A percentile compares a stretch with the other conserved stretches of the same genome.
Conservation (phyloP, 1,284 basidiomycete genomes). For the Rhodotorula sp. region DNA sequence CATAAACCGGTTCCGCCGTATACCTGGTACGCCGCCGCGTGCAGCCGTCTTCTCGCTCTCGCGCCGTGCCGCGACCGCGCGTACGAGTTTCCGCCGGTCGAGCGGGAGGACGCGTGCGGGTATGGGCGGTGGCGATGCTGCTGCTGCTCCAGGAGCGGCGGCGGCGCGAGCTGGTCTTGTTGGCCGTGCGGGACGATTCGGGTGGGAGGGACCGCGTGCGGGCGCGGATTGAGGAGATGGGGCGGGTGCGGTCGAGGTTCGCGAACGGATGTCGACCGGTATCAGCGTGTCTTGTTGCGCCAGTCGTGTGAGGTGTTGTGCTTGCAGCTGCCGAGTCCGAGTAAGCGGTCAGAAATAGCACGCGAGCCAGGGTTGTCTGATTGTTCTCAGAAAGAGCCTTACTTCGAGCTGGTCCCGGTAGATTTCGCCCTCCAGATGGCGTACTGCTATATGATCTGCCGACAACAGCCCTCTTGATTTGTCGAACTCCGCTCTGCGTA, state of each 20-base stretch:
- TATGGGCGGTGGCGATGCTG: accelerated
- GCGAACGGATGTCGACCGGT: slow-evolving; percentile 24
- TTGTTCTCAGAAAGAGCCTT: neutral
- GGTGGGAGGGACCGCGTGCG: neutral
- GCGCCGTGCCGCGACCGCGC: slow-evolving; percentile 7
- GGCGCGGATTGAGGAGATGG: neutral
- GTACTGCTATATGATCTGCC: neutral
- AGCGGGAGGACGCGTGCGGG: neutral
- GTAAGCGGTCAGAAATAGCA: neutral
- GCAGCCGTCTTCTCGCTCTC: neutral
- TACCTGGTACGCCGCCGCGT: neutral
- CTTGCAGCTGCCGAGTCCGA: slow-evolving; percentile 13
- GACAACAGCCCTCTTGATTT: neutral
- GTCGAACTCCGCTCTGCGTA: slow-evolving; percentile 27
- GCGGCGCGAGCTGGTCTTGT: neutral
- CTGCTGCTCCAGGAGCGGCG: too few species aligned
- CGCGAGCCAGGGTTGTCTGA: neutral
- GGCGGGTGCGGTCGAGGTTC: neutral
- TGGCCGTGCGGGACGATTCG: neutral
- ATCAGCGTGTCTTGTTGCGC: slow-evolving; percentile 13
- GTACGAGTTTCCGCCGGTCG: slow-evolving; percentile 12
- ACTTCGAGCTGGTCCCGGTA: slow-evolving; percentile 37
- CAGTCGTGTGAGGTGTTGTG: slow-evolving; percentile 13
- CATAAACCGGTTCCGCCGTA: slow-evolving; percentile 31
- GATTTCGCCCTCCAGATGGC: slow-evolving; percentile 22